Evolutionary conservation across 768 basidiomycete genomes (phyloP), one percentile per base, ranked within the genome.

Genomic region (Trichaptum fuscoviolaceum): DNA sequence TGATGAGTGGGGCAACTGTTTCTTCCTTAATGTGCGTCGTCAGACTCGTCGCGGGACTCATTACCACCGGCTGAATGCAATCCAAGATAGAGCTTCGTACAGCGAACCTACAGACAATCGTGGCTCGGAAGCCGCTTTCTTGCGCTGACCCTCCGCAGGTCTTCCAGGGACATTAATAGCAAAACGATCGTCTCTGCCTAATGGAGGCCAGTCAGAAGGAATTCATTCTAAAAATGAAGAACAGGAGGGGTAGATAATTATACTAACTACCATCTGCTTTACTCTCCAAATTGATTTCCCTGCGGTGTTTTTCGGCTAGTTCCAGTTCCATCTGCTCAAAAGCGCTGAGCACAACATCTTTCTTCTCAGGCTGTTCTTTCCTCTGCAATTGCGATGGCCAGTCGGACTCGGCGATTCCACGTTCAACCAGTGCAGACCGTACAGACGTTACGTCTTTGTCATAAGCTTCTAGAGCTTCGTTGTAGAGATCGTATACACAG

Each of bases 401-500:
- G 70, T 87, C 78, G 0, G 71, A 65, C 69, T 85, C 77, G 6
- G 89, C 85, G 57, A 93, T 80, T 27, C 76, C 74, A 65, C 80
- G 75, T 0, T 76, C 72, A 1, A 72, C 61, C 15, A 95, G 84
- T 2, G 84, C 78, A 6, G 75, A 61, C n/a, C 84, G 82, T 10
- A 95, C 75, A 0, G 78, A 67, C 1, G 71, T 71, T 0, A 94
- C 69, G 4, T 87, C 81, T 15, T 83, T 80, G 26, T 83, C 82
- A 78, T 94, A 94, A 15, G 78, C 80, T 25, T 79, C 78, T 1
- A 92, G 75, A 0, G 88, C 84, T 62, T 94, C 92, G 67, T 91
- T 87, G 76, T 95, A 93, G 26, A 95, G 75, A 70, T 94, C 93
- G 76, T 96, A 92, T 8, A 96, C 90, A 75, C 95, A 96, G n/a